phyloP scores from a whole-genome alignment of 805 yeast species.

The Candida chauliodis region DNA sequence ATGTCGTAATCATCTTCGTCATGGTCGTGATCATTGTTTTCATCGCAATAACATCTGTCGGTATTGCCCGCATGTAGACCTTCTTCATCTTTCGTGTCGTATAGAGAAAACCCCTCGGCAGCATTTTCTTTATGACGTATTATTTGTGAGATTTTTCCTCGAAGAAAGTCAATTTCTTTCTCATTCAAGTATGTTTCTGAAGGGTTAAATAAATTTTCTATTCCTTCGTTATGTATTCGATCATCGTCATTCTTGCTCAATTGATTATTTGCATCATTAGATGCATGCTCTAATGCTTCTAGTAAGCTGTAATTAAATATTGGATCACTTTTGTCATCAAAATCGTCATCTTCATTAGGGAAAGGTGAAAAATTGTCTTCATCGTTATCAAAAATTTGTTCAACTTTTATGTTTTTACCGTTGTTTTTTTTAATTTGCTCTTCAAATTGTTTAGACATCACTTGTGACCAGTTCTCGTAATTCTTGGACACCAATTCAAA shows the following conservation, averaged over 20 bases:
- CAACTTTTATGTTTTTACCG: neutral
- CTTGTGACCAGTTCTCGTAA: slow-evolving; percentile 38
- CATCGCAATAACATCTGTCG: slow-evolving; percentile 12
- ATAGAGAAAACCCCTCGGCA: slow-evolving; percentile 26
- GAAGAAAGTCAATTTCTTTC: slow-evolving; percentile 26
- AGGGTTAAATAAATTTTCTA: too few relatives aligned
- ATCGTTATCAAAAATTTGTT: slow-evolving; percentile 6
- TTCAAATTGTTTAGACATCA: slow-evolving; percentile 22
- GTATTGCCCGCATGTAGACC: slow-evolving; percentile 35
- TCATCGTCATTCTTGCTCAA: neutral
- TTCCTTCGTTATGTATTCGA: too few relatives aligned
- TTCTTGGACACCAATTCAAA: slow-evolving; percentile 32
- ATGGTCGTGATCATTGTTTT: slow-evolving; percentile 11
- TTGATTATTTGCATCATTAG: slow-evolving; percentile 13
- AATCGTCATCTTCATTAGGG: slow-evolving; percentile 17
- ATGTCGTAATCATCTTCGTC: slow-evolving; percentile 37
- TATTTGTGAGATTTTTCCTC: slow-evolving; percentile 24
- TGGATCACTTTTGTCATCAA: slow-evolving; percentile 11
- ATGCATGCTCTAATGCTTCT: slow-evolving; percentile 29
- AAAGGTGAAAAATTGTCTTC: slow-evolving; percentile 27
- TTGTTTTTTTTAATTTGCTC: slow-evolving; percentile 4
- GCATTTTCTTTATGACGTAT: slow-evolving; percentile 11
- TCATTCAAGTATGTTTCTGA: slow-evolving; percentile 17
- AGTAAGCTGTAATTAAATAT: slow-evolving; percentile 26
- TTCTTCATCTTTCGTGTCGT: slow-evolving; percentile 38